Evolutionary conservation across 106 monocot genomes (phyloP), one percentile per base, ranked within the genome.

Genomic region (Alisma plantagoaquatica): DNA sequence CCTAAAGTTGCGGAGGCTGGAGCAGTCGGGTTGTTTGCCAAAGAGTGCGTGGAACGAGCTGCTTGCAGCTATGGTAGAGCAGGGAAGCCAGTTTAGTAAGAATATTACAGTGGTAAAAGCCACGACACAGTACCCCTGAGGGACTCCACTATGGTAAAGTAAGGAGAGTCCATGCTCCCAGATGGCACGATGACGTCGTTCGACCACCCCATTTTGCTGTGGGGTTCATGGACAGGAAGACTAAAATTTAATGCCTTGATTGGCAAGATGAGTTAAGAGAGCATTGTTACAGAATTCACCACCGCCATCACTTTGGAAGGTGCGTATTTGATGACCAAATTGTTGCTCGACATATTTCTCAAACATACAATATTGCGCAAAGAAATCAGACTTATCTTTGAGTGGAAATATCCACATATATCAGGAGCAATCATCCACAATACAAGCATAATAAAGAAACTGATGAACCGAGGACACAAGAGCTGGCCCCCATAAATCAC

Each of bases 21-120:
- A 24, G 23, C 27, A 50, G 27, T 50, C 23, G 27, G 50, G 50
- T 7, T 50, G 50, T 2, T 8, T 2, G 11, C 23, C 22, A 50
- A 24, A 50, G 5, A 50, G 22, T 25, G 2, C 23, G 23, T 24
- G 14, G 7, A 23, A 50, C 9, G 50, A 24, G 50, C 10, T 4
- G 15, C 17, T 7, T 23, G 4, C 15, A 7, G 5, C 23, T 24
- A 4, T 19, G 50, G 5, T 21, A 12, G 4, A 50, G n/a, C 18
- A 50, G 14, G 50, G 50, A 8, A 24, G 4, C 12, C 50, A 26
- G 27, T 50, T 50, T 21, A 50, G 23, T 50, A 50, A 50, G 23
- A 50, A 50, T 2, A 25, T 26, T 3, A 24, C 23, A 4, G 50
- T 50, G 5, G 50, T 4, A 24, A 50, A 50, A 5, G 50, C 50